phyloP scores from a whole-genome alignment of 257 asterid species.

The Nicotiana sylvestris region DNA sequence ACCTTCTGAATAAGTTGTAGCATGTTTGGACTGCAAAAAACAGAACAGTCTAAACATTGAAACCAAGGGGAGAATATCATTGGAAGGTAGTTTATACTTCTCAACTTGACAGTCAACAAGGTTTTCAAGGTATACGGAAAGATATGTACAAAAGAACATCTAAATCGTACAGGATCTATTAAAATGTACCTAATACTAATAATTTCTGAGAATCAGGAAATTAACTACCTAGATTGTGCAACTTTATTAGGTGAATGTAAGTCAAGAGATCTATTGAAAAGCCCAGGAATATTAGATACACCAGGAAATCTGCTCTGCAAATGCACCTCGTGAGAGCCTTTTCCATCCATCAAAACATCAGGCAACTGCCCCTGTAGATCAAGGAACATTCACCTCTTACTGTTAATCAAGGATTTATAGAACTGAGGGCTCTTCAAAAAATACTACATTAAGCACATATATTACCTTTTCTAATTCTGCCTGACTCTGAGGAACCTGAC shows the following conservation, averaged over 20 bases:
- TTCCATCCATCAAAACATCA: conserved; percentile 42
- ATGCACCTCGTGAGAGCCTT: conserved; percentile 35
- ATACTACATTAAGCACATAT: conserved; percentile 12
- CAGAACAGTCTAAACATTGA: conserved; percentile 13
- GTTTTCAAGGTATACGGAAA: background rate
- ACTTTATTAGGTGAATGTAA: conserved; percentile 31
- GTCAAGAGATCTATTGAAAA: conserved; percentile 40
- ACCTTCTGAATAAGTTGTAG: conserved; percentile 90
- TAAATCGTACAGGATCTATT: background rate
- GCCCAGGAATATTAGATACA: conserved; percentile 30
- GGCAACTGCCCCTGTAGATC: conserved; percentile 49
- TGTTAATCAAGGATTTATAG: background rate
- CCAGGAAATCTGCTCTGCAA: conserved; percentile 38
- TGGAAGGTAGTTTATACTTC: background rate
- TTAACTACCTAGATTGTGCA: conserved; percentile 51
- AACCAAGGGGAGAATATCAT: background rate
- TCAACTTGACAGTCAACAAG: background rate
- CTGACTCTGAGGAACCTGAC: conserved; percentile 42
- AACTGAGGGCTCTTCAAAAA: background rate
- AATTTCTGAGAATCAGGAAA: background rate
- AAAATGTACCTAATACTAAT: background rate
- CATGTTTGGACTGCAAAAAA: conserved; percentile 72
- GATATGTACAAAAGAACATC: background rate
- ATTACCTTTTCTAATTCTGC: conserved; percentile 43
- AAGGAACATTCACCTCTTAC: conserved; percentile 15